Evolutionary conservation across 306 rosid genomes (phyloP), one percentile per base, ranked within the genome.

Genomic region (Morella rubra): DNA sequence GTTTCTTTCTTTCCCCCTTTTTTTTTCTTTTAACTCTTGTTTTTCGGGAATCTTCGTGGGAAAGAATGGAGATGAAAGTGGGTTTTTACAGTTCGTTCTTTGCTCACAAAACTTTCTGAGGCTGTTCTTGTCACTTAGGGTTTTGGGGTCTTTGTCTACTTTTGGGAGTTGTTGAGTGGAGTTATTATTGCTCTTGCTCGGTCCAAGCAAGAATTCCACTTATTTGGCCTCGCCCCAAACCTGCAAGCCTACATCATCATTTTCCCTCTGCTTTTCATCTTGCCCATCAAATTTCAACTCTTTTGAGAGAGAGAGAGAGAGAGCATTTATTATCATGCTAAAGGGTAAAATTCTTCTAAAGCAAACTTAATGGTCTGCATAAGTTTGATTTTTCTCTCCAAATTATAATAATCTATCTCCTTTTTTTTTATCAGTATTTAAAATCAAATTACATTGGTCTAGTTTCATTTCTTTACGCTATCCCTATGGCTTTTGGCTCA

Each of bases 181-280:
- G 84, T 87, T 76, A 69, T 74, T 79, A 44, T 79, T 77, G 80
- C 53, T 71, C 77, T 79, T 74, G 75, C 76, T 81, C 76, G 86
- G 71, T 75, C 81, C 74, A 85, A 77, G 87, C 82, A 73, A 84
- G 79, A 72, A 89, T 84, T 85, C 86, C 89, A 83, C 84, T 84
- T 77, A 44, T 37, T 71, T 59, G 84, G 82, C 79, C 84, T 82
- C 73, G 55, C 46, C 45, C 73, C 68, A 53, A 69, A 69, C 81
- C 86, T 80, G 72, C 82, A 76, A 74, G 55, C 53, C 70, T 55
- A 24, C 86, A 84, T 85, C 83, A 76, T 85, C 69, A 82, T 81
- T 80, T 16, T 59, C 44, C 69, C 47, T 78, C 8, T 79, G 13
- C 71, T 80, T 46, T 64, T 81, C 46, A 69, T 22, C 41, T 74